phyloP scores from a whole-genome alignment of 1,139 yeast genomes.

The Yamadazyma oceani region DNA sequence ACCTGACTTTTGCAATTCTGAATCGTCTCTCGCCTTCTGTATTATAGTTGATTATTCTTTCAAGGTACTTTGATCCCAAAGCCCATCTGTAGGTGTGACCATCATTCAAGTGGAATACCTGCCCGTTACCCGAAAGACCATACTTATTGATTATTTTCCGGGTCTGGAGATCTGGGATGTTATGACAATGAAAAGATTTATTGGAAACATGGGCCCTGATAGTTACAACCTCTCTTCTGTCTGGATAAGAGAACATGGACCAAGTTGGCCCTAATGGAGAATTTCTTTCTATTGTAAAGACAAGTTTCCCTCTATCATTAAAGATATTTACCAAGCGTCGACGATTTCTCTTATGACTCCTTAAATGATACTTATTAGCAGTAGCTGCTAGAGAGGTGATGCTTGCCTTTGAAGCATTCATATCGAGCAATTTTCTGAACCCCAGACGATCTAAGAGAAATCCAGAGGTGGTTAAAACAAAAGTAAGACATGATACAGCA shows the following conservation, averaged over 20 bases:
- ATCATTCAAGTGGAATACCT: slow-evolving; percentile 48
- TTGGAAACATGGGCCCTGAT: slow-evolving; percentile 48
- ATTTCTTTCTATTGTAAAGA: slow-evolving; percentile 52
- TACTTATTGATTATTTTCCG: slow-evolving; percentile 16
- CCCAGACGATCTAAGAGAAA: slow-evolving; percentile 44
- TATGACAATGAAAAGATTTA: slow-evolving; percentile 51
- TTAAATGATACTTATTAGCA: slow-evolving; percentile 43
- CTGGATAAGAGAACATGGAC: slow-evolving; percentile 47
- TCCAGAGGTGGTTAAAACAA: too few relatives aligned
- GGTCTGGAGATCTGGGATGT: slow-evolving; percentile 44
- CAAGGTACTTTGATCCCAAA: slow-evolving; percentile 49
- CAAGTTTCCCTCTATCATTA: slow-evolving; percentile 38
- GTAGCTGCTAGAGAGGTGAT: slow-evolving; percentile 36
- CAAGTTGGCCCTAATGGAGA: slow-evolving; percentile 53
- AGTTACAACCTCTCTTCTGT: slow-evolving; percentile 50
- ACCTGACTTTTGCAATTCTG: slow-evolving; percentile 53
- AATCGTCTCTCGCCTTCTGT: slow-evolving; percentile 54
- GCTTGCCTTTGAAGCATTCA: slow-evolving; percentile 37
- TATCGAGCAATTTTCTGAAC: slow-evolving; percentile 32
- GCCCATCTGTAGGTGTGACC: slow-evolving; percentile 60
- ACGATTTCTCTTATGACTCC: slow-evolving; percentile 50
- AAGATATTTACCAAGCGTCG: slow-evolving; percentile 50
- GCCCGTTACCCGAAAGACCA: slow-evolving; percentile 10
- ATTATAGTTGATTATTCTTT: slow-evolving; percentile 51
- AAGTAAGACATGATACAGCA: too few relatives aligned